phyloP scores from a whole-genome alignment of 768 basidiomycete species.

The Trametes meyenii region DNA sequence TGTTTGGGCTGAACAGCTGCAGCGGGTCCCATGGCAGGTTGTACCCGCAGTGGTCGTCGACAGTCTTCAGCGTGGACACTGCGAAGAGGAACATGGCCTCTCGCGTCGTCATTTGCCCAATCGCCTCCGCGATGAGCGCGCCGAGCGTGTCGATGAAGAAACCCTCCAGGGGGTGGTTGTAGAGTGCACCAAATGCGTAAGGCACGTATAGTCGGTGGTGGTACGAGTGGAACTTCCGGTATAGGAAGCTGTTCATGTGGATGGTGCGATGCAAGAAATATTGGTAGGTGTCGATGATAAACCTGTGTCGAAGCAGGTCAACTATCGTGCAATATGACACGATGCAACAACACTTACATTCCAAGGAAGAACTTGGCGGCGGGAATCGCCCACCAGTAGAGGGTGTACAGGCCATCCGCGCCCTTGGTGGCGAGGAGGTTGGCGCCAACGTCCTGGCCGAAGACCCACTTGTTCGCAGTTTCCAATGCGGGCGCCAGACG shows the following conservation, averaged over 20 bases:
- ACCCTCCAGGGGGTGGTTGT: conserved; percentile 97
- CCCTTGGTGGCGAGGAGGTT: conserved; percentile 41
- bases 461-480: conserved; percentile 37
- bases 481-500: conserved; percentile 42
- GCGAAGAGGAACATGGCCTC: conserved; percentile 85
- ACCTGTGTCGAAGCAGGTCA: conserved; percentile 50
- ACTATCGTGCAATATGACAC: not conserved
- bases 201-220: conserved; percentile 97
- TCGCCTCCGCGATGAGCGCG: conserved; percentile 72
- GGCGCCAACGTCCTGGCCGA: conserved; percentile 47
- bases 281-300: conserved; percentile 96
- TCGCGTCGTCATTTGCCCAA: conserved; percentile 70
- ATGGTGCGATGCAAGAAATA: conserved; percentile 93
- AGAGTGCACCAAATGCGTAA: conserved; percentile 96
- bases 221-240: conserved; percentile 88
- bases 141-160: conserved; percentile 87
- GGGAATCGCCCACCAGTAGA: conserved; percentile 96
- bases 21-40: conserved; percentile 88
- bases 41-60: conserved; percentile 96
- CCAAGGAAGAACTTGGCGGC: conserved; percentile 69
- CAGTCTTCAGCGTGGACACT: conserved; percentile 86
- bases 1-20: conserved; percentile 83
- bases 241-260: conserved; percentile 90
- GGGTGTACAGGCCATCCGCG: conserved; percentile 51
- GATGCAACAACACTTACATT: conserved; percentile 61